These are phyloP conservation scores for Pseudocercospora musae DNA, from an alignment of 2,329 filamentous ascomycete genomes.

Conservation along the genomic window DNA sequence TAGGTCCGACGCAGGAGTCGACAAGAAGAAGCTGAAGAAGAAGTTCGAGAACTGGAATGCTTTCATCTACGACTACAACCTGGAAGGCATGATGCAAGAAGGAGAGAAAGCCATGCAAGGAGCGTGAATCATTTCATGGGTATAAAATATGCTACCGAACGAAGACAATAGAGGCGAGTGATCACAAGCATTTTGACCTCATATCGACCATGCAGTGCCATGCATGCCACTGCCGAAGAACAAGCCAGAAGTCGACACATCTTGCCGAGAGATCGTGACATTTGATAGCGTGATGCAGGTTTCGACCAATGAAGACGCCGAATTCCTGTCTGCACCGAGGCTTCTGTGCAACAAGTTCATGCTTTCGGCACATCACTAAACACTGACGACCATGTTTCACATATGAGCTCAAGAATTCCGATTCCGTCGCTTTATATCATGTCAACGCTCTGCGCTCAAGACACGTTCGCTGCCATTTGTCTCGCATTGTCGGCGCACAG, in stretches of 20 bases:
- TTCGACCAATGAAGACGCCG: not conserved
- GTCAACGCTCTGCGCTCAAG: not conserved
- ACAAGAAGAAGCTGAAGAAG: not conserved
- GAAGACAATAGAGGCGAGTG: not conserved
- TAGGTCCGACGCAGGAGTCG: not conserved
- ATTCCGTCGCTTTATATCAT: not conserved
- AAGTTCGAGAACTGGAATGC: conserved; percentile 1
- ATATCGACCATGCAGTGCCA: not conserved
- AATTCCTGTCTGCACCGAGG: not conserved
- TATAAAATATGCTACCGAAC: not conserved
- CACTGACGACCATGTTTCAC: not conserved
- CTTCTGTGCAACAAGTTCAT: not conserved
- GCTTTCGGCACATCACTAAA: not conserved
- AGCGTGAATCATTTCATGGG: not conserved
- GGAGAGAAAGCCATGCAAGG: not conserved
- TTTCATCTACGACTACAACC: not conserved
- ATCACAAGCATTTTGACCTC: not conserved
- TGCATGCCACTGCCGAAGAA: not conserved
- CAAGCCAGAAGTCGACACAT: not conserved
- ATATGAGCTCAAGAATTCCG: not conserved
- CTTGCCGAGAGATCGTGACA: not conserved
- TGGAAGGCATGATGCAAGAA: not conserved
- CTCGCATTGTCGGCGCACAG: not conserved
- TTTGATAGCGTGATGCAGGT: not conserved
- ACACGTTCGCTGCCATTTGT: not conserved